Conservation (phyloP, 352 stramenopile genomes). For the Globisporangium recalcitrans region DNA sequence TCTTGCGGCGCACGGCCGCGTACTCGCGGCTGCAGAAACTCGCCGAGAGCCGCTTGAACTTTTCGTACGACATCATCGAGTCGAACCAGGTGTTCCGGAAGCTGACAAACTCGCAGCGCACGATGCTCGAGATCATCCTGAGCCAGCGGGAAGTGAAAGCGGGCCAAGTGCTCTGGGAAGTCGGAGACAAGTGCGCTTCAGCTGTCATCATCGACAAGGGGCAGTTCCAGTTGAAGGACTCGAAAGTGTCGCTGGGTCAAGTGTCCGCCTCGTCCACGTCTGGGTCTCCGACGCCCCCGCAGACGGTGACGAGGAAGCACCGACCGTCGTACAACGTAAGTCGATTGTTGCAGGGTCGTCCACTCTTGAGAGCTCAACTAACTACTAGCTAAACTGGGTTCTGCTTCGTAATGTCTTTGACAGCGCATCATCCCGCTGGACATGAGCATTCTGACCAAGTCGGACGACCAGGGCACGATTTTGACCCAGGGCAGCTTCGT, state of each 20-base stretch:
- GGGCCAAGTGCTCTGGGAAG: slow-evolving; percentile 72
- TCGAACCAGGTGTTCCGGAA: slow-evolving; percentile 75
- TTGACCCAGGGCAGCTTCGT: slow-evolving; percentile 58
- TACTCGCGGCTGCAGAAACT: slow-evolving; percentile 72
- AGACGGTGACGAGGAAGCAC: slow-evolving; percentile 30
- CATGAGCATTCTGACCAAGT: slow-evolving; percentile 40
- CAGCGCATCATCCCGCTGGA: slow-evolving; percentile 60
- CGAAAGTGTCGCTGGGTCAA: slow-evolving; percentile 21
- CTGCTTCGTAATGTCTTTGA: background rate
- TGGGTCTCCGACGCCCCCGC: slow-evolving; percentile 14
- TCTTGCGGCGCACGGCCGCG: slow-evolving; percentile 62
- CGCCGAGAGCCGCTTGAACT: slow-evolving; percentile 66
- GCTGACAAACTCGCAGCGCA: slow-evolving; percentile 79
- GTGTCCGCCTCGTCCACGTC: background rate
- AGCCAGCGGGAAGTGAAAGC: slow-evolving; percentile 47
- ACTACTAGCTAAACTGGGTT: slow-evolving; percentile 12
- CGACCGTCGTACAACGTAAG: slow-evolving; percentile 54
- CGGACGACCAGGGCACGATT: slow-evolving; percentile 33
- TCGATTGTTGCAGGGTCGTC: background rate
- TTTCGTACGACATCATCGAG: slow-evolving; percentile 77
- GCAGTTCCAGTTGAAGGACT: slow-evolving; percentile 62
- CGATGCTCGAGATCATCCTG: slow-evolving; percentile 81
- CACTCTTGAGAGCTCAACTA: background rate
- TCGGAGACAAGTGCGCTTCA: slow-evolving; percentile 53
- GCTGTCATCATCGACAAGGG: slow-evolving; percentile 81